These are phyloP conservation scores for Nephelium lappaceum DNA, from an alignment of 345 rosid genomes.

Conservation along the genomic window DNA sequence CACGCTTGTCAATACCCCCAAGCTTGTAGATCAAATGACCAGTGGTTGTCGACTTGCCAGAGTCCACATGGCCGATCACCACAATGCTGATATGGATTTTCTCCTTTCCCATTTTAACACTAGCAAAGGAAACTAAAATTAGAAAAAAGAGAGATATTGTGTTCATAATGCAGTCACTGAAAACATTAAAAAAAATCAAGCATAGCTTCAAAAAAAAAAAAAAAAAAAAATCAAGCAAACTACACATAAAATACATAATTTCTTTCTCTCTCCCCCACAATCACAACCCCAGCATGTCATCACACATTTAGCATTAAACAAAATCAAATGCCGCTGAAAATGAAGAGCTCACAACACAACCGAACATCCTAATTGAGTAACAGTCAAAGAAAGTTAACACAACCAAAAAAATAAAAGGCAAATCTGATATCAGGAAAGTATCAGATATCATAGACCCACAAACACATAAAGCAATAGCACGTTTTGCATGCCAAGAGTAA, in stretches of 20 bases:
- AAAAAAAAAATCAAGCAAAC: background rate
- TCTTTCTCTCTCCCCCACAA: background rate
- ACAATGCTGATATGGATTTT: slow-evolving; percentile 80
- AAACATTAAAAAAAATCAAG: background rate
- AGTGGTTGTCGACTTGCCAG: slow-evolving; percentile 86
- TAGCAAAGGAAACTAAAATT: background rate
- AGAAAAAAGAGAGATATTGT: background rate
- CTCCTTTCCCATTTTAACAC: slow-evolving; percentile 69
- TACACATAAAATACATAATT: background rate
- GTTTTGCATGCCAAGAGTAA: background rate
- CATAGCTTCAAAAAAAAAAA: too few species aligned
- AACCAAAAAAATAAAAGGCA: background rate
- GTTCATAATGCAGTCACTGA: background rate
- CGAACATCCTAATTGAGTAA: background rate
- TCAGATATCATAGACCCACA: background rate
- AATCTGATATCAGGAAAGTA: background rate
- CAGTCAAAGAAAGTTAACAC: background rate
- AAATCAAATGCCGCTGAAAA: background rate
- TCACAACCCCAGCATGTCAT: background rate
- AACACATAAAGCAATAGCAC: background rate
- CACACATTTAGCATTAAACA: background rate
- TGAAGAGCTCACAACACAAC: background rate
- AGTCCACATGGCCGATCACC: slow-evolving; percentile 90
- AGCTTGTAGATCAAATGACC: slow-evolving; percentile 86
- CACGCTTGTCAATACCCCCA: slow-evolving; percentile 90